A percentile compares a stretch with the other conserved stretches of the same genome.
Evolutionary conservation across 1,139 yeast species (phyloP).

Genomic region (Taphrina sp.): DNA sequence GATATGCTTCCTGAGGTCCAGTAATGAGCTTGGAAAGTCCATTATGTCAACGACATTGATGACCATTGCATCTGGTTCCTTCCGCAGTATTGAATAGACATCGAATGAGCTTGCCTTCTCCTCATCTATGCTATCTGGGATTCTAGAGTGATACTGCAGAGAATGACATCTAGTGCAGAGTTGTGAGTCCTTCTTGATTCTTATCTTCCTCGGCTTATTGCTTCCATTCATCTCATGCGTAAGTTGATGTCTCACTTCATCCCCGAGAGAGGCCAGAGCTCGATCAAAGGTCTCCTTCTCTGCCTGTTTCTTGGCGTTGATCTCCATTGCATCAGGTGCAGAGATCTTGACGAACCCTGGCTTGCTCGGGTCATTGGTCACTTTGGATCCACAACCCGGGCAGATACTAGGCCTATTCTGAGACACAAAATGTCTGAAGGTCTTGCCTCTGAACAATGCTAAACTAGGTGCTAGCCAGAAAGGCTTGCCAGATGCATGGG

Average conservation of each 20-base stretch:
- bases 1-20: slow-evolving; percentile 19
- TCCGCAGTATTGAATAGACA: slow-evolving; percentile 14
- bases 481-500: too few relatives aligned
- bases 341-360: slow-evolving; percentile 14
- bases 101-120: slow-evolving; percentile 15
- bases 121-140: slow-evolving; percentile 5
- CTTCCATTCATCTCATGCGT: background rate
- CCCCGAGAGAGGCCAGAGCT: background rate
- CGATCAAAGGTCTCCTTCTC: background rate
- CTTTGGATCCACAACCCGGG: slow-evolving; percentile 19
- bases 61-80: slow-evolving; percentile 22
- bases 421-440: too few relatives aligned
- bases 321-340: too few relatives aligned
- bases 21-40: slow-evolving; percentile 26
- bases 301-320: background rate
- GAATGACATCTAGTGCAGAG: slow-evolving; percentile 27
- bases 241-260: slow-evolving; percentile 1
- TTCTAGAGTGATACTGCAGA: slow-evolving; percentile 11
- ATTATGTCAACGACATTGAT: slow-evolving; percentile 26
- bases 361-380: slow-evolving; percentile 4
- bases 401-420: too few relatives aligned
- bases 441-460: too few relatives aligned
- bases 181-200: background rate
- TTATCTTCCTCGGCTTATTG: background rate
- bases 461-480: too few relatives aligned